Evolutionary conservation across 2,329 filamentous ascomycete genomes (phyloP).

Genomic region (Epichloe amarillans): DNA sequence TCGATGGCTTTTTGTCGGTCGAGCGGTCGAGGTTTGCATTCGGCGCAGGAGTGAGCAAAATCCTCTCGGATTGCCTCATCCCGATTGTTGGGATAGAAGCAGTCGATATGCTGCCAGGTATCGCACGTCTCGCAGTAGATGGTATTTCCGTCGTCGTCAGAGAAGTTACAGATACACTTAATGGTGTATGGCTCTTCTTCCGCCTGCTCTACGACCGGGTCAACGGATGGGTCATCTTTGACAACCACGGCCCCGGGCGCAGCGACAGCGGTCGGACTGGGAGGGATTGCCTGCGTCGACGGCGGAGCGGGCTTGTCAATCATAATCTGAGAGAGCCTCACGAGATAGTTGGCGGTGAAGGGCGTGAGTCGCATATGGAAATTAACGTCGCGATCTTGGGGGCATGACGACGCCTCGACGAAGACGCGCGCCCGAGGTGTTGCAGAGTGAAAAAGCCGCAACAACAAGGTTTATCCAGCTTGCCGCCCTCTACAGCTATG

Average conservation of each 20-base stretch:
- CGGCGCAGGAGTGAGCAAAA: conserved; percentile 74
- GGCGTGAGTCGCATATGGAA: conserved; percentile 22
- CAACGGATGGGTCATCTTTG: conserved; percentile 24
- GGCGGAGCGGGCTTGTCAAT: conserved; percentile 43
- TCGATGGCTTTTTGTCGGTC: conserved; percentile 65
- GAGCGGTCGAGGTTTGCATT: conserved; percentile 68
- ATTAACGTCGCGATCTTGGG: conserved; percentile 39
- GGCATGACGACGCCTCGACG: conserved; percentile 43
- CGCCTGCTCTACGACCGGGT: conserved; percentile 35
- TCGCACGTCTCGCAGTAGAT: conserved; percentile 94
- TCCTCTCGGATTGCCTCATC: conserved; percentile 57
- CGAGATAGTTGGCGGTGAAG: conserved; percentile 22
- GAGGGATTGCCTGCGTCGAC: conserved; percentile 41
- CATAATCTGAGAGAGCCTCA: conserved; percentile 45
- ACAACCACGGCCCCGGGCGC: conserved; percentile 17
- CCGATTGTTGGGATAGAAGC: conserved; percentile 71
- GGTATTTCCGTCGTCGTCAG: conserved; percentile 93
- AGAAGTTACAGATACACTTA: conserved; percentile 91
- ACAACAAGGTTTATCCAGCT: conserved; percentile 1
- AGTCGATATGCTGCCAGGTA: conserved; percentile 96
- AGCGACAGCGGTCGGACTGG: conserved; percentile 37
- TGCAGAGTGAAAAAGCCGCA: conserved; percentile 1
- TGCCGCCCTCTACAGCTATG: background rate
- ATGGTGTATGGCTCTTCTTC: conserved; percentile 84
- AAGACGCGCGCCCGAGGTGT: conserved; percentile 24